Evolutionary conservation across 164 flowering plant species (phyloP).

Genomic region (Brasenia schreberi): DNA sequence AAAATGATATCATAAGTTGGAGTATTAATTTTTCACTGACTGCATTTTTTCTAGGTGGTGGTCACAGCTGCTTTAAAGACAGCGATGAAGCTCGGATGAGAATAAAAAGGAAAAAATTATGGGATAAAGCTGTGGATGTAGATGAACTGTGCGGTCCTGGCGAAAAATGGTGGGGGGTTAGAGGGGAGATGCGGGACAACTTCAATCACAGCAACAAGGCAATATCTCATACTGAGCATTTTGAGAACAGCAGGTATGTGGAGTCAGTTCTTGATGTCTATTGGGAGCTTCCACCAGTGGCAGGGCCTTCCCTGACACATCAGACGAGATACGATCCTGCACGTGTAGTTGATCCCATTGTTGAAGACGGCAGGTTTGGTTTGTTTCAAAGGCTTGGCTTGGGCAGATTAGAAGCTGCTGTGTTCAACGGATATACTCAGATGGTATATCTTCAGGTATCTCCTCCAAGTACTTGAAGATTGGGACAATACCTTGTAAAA

Average conservation of each 20-base stretch:
- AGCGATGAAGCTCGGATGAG: constrained; percentile 91
- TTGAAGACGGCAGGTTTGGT: constrained; percentile 85
- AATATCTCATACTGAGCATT: constrained; percentile 59
- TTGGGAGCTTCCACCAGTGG: constrained; percentile 97
- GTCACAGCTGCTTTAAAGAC: constrained; percentile 86
- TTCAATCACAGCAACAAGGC: constrained; percentile 70
- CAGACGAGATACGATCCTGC: constrained; percentile 97
- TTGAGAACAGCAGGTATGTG: constrained; percentile 73
- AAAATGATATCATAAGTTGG: too few species aligned
- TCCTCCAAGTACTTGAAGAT: constrained; percentile 21
- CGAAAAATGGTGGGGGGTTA: constrained; percentile 98
- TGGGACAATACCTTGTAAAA: neutral
- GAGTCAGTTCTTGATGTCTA: constrained; percentile 89
- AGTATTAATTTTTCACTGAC: too few species aligned
- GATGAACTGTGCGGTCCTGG: constrained; percentile 74
- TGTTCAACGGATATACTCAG: constrained; percentile 95
- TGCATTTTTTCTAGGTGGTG: constrained; percentile 48
- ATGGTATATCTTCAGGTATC: constrained; percentile 91
- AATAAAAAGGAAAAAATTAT: constrained; percentile 55
- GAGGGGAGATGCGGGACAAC: constrained; percentile 80
- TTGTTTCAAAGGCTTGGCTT: constrained; percentile 78
- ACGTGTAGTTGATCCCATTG: constrained; percentile 53
- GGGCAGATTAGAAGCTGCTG: constrained; percentile 52
- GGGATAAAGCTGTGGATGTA: constrained; percentile 89
- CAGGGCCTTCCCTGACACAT: constrained; percentile 96